Base-by-base conservation (phyloP, 2,329 filamentous ascomycete genomes). In the Passalora sequoiae region DNA sequence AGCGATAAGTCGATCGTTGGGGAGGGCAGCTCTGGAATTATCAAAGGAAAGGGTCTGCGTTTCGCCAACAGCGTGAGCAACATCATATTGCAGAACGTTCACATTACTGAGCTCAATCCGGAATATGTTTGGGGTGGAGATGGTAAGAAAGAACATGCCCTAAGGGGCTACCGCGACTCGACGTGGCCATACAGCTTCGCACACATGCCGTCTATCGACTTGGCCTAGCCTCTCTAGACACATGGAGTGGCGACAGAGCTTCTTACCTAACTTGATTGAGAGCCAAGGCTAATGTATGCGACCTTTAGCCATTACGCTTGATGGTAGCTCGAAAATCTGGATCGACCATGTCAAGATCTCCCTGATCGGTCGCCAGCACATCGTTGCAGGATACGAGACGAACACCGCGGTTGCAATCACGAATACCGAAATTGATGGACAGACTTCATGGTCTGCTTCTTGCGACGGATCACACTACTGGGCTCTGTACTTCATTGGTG, bases 361-460 rank as follows among this genome's bases (percentile, higher is more conserved):
- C 39, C 70, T 74, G 32, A 75, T 80, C 51, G 76, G 75, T 40
- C 76, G 78, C 32, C 77, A 81, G 62, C 74, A 79, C 66, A 74
- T 80, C 38, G 78, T 81, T 38, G 70, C 77, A 38, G 78, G 78
- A 47, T 73, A 70, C 58, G 57, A 60, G 3, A 70, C 75, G 38
- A 72, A 70, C 54, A 71, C 70, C 60, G 74, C 74, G 32, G 73
- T 81, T 15, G 78, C 76, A 20, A 72, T 82, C 60, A 76, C 77
- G 53, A 80, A 81, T 71, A 69, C 59, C 64, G 73, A 77, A 57
- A 74, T 82, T 53, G 72, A 82, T 56, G 78, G 78, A 33, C 58
- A 60, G 17, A 71, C 71, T 24, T 60, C 64, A 13, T 81, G 69
- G 66, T 80, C 76, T 8, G 72, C 78, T 4, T 75, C 71, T 35